Evolutionary conservation across 1,284 basidiomycete genomes (phyloP), one percentile per base, ranked within the genome.

Genomic region (Trametes sp.): DNA sequence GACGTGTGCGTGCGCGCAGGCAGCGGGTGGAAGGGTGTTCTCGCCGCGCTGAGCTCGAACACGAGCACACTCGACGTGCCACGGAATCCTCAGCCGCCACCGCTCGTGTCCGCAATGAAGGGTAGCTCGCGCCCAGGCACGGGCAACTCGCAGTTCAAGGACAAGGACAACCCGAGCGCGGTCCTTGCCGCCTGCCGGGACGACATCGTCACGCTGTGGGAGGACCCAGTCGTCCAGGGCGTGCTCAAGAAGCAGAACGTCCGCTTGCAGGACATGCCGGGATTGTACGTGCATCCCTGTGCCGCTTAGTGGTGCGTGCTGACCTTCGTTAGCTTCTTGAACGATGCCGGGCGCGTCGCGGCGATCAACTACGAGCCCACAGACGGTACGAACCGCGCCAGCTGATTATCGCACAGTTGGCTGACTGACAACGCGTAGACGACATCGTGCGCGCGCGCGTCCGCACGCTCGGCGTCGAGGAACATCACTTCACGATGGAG

Each of bases 361-460:
- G 74, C 78, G 24, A 74, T 75, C 9, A 75, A 79, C 51, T 89
- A 88, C 71, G 77, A 77, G 52, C 84, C 85, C 21, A 81, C 82
- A 11, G 86, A 87, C 70, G 76, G 76, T 77, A 41, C 24, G 70
- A 33, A 5, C 31, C 63, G 13, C 55, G 11, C 9, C n/a, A 2
- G 21, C 11, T 19, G 50, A 4, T 6, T 41, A 8, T 33, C 14
- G 28, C 6, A 11, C 29, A 11, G n/a, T 9, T 9, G 10, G 13
- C 6, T 38, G 36, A 24, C 55, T 52, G 21, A 42, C 23, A 23
- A n/a, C 23, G 1, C 21, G 36, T 62, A 75, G 83, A 87, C 61
- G 87, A 89, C 69, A 84, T 89, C 57, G 81, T 89, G 10, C 82
- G 87, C 16, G 87, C 87, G 0, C 77, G 87, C 11, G 75, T 88